Conservation (phyloP, 2,329 filamentous ascomycete genomes). For the Nannizziopsis arthrosporioides region DNA sequence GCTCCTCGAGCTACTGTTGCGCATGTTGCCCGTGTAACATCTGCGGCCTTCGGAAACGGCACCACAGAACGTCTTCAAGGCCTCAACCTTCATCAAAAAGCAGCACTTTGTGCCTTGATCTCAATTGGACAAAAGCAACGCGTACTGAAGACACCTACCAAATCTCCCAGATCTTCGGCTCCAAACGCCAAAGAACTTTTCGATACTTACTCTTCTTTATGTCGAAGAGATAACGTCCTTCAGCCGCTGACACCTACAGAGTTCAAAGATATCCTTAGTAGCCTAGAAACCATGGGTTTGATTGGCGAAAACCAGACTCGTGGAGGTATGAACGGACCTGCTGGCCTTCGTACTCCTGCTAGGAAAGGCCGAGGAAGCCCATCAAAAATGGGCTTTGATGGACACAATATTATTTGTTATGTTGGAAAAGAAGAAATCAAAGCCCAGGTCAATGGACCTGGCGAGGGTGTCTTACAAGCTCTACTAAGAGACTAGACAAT, state of each 20-base stretch:
- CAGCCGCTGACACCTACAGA: conserved; percentile 84
- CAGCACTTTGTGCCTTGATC: conserved; percentile 76
- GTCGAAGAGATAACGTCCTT: conserved; percentile 75
- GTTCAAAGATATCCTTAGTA: conserved; percentile 84
- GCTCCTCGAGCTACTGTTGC: conserved; percentile 81
- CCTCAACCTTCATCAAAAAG: conserved; percentile 92
- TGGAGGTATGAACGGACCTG: conserved; percentile 51
- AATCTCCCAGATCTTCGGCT: conserved; percentile 45
- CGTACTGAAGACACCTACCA: conserved; percentile 44
- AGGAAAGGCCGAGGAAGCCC: conserved; percentile 49
- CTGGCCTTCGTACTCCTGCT: conserved; percentile 55
- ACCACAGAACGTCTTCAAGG: conserved; percentile 71
- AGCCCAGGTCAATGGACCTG: conserved; percentile 50
- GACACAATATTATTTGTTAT: conserved; percentile 66
- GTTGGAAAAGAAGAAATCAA: conserved; percentile 71
- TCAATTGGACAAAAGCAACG: conserved; percentile 61
- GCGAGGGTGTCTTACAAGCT: conserved; percentile 35
- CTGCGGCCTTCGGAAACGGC: conserved; percentile 80
- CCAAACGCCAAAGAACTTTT: conserved; percentile 78
- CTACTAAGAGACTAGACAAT: conserved; percentile 17
- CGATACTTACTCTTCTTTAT: conserved; percentile 70
- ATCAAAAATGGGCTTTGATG: conserved; percentile 48
- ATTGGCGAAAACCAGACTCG: conserved; percentile 59
- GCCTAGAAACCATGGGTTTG: conserved; percentile 76
- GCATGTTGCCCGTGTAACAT: conserved; percentile 84